Conservation (phyloP, 371 early-diverging fungal species). For the Mortierella polycephala region DNA sequence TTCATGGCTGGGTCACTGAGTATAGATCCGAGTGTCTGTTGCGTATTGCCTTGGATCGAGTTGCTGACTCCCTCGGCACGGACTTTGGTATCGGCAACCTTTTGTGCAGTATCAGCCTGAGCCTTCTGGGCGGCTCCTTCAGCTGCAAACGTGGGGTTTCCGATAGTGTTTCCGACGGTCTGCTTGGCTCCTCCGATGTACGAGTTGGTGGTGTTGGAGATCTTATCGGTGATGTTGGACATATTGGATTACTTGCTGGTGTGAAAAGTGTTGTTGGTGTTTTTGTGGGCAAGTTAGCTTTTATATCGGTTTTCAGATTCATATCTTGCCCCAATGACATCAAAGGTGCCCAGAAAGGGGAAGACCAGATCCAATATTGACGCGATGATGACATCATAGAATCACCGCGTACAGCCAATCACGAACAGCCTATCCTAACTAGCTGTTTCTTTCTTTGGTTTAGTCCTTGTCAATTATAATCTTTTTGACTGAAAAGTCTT, state of each 20-base stretch:
- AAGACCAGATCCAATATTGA: no score
- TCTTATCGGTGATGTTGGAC: slow-evolving; percentile 14
- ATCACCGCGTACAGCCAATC: no score
- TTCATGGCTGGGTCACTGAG: slow-evolving; percentile 55
- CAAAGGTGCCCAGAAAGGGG: no score
- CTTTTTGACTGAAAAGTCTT: no score
- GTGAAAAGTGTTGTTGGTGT: neutral
- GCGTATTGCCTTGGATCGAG: slow-evolving; percentile 53
- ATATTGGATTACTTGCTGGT: neutral
- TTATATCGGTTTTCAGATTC: no score
- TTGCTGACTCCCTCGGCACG: slow-evolving; percentile 44
- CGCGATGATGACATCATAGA: no score
- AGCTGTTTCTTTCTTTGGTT: no score
- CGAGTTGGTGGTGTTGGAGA: neutral
- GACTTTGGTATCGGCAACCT: slow-evolving; percentile 30
- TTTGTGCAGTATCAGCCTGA: slow-evolving; percentile 30
- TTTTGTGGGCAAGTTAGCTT: no score
- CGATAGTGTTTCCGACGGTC: slow-evolving; percentile 23
- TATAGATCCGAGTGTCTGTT: slow-evolving; percentile 56
- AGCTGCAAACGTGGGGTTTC: slow-evolving; percentile 28
- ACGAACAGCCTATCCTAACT: no score
- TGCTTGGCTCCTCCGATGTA: slow-evolving; percentile 45
- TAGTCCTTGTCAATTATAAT: no score
- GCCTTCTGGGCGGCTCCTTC: slow-evolving; percentile 32
- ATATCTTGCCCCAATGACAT: no score